Base-by-base conservation (phyloP, 768 basidiomycete genomes). In the Cyathus striatus region DNA sequence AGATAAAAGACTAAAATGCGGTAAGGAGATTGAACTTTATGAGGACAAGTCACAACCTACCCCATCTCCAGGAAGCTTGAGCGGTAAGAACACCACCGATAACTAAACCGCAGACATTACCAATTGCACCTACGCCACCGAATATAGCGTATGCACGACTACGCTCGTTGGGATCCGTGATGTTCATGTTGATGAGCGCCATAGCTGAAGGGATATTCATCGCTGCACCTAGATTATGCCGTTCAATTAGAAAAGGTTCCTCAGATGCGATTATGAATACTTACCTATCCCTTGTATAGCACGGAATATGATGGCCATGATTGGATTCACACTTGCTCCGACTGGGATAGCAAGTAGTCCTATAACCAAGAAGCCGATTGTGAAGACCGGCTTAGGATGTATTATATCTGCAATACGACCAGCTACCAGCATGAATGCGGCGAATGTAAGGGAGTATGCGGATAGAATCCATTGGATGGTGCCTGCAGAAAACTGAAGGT, bases 221-320 rank as follows among this genome's bases (percentile, higher is more conserved):
- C 12, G 35, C 35, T 10, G 35, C 35, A 37, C 35, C 35, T 37
- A 37, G 21, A 20, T 13, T n/a, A 5, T 10, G 18, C 13, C 20
- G 3, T 37, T 14, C 20, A 2, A 37, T 9, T 20, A n/a, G 21
- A 37, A 37, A 18, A 36, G 9, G 27, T 9, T 9, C 9, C 27
- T 30, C n/a, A 30, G n/a, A 9, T 9, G 27, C n/a, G 17, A 14
- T 22, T 3, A 23, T 18, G 18, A 26, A 16, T 12, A 48, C 32
- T 13, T 41, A 48, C 45, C 49, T 20, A 48, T 48, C 9, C 49
- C 49, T 35, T 48, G 46, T 17, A 48, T 13, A 7, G 49, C 49
- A n/a, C 49, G 47, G 26, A 50, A 44, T 3, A 50, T 40, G 20
- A 50, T 40, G 12, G 41, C 23, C 38, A 40, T 41, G 23, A 50